Conservation (phyloP, 2,329 filamentous ascomycete genomes). For the Metarhizium robertsii region DNA sequence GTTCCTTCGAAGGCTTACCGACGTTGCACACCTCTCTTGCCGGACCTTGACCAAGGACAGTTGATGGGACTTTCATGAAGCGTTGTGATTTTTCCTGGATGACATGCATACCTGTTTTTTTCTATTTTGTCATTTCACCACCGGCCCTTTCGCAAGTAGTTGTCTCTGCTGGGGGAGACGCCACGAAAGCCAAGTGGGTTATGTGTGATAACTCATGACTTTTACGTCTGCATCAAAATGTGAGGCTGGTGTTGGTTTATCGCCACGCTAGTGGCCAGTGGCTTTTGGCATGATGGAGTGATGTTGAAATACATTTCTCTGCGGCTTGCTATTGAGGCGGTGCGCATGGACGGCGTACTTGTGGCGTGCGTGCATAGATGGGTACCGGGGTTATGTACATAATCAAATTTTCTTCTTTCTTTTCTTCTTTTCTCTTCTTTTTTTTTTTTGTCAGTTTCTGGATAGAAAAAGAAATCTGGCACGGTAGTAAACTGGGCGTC, state of each 20-base stretch:
- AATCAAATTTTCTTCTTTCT: background rate
- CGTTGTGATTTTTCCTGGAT: background rate
- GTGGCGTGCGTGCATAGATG: slow-evolving; percentile 4
- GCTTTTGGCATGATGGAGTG: slow-evolving; percentile 4
- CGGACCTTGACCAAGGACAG: background rate
- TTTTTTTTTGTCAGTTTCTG: slow-evolving; percentile 2
- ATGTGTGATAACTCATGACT: slow-evolving; percentile 10
- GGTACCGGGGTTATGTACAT: background rate
- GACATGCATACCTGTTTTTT: slow-evolving; percentile 10
- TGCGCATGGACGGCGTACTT: background rate
- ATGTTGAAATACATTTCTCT: background rate
- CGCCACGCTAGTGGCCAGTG: slow-evolving; percentile 8
- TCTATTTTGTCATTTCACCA: slow-evolving; percentile 1
- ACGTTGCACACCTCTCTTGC: background rate
- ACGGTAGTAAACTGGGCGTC: background rate
- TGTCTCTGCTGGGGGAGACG: background rate
- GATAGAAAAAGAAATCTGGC: slow-evolving; percentile 1
- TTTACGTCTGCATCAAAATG: slow-evolving; percentile 9
- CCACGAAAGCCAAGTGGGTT: background rate
- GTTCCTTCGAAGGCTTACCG: background rate
- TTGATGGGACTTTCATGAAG: background rate
- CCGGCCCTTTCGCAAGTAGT: background rate
- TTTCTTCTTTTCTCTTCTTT: background rate
- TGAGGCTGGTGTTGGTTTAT: slow-evolving; percentile 2
- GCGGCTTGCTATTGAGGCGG: background rate